A percentile compares a stretch with the other conserved stretches of the same genome.
Conservation (phyloP, 2,329 filamentous ascomycete genomes). For the Trichoderma cornu-damae region DNA sequence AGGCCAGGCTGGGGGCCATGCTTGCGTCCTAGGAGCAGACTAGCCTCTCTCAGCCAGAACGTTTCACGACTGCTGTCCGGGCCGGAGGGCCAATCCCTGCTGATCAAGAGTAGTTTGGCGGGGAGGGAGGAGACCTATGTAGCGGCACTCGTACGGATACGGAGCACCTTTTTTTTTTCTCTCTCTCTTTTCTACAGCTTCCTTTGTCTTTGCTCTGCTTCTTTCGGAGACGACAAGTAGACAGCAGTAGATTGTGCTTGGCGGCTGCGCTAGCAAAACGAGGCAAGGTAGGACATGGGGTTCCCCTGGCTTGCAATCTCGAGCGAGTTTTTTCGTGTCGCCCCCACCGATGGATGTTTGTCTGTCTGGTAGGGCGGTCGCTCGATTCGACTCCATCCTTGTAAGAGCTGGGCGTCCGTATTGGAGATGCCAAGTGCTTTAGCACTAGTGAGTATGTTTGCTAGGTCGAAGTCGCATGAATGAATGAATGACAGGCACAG, state of each 20-base stretch:
- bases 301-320: conserved; percentile 6
- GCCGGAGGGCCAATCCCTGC: conserved; percentile 14
- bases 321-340: conserved; percentile 6
- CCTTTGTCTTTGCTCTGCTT: neutral
- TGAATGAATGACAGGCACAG: no score
- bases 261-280: neutral
- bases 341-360: conserved; percentile 3
- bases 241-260: neutral
- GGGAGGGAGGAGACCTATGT: neutral
- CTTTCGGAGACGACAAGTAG: neutral
- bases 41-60: conserved; percentile 7
- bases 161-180: neutral
- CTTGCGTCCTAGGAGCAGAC: conserved; percentile 1
- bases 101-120: conserved; percentile 12
- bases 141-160: neutral
- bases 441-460: no score
- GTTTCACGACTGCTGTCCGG: conserved; percentile 18
- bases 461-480: no score
- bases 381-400: neutral
- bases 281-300: neutral
- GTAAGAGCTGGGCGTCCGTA: neutral
- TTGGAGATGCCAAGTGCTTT: neutral
- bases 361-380: neutral
- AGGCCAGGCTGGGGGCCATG: neutral
- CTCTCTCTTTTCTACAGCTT: no score